Base-by-base conservation (phyloP, 2,329 filamentous ascomycete genomes). In the Cladosporium velox region DNA sequence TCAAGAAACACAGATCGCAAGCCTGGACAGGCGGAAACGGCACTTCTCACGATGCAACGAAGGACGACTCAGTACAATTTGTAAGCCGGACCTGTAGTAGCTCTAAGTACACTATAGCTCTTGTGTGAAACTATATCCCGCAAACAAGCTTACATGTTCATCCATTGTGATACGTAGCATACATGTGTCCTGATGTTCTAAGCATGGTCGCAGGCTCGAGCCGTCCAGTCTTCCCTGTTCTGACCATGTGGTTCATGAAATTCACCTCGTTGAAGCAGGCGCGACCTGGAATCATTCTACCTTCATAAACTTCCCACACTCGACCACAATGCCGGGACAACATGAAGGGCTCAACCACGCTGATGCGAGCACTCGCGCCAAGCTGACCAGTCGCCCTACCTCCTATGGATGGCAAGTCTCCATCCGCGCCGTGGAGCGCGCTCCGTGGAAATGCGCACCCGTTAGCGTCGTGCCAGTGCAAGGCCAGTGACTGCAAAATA, bases 361-460 rank as follows among this genome's bases (percentile, higher is more conserved):
- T 2, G 41, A 21, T 12, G 41, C 41, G n/a, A 47, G 8, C 2
- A 47, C 7, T 1, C 12, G 41, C 10, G 1, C 41, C 41, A 24
- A 10, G 41, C 41, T 12, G 41, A 4, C n/a, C 41, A 47, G 24
- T 24, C 24, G 24, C 24, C 24, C 24, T 32, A 7, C 41, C n/a
- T 47, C 41, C n/a, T 47, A 47, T 47, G 41, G 41, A 47, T 47
- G 41, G 41, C n/a, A 21, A 47, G n/a, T 47, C 7, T 8, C 10
- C 41, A 11, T 47, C n/a, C 41, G 28, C 18, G 18, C 52, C 11
- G 26, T 54, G 52, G 52, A 55, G 52, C 30, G 4, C 3, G 52
- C 52, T 55, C 52, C 52, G 52, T 55, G n/a, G 30, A 55, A 55
- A n/a, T 21, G 52, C 52, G 52, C 52, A 55, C 52, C 52, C 52